Conservation (phyloP, 306 rosid species). For the Cucurbita ficifolia region DNA sequence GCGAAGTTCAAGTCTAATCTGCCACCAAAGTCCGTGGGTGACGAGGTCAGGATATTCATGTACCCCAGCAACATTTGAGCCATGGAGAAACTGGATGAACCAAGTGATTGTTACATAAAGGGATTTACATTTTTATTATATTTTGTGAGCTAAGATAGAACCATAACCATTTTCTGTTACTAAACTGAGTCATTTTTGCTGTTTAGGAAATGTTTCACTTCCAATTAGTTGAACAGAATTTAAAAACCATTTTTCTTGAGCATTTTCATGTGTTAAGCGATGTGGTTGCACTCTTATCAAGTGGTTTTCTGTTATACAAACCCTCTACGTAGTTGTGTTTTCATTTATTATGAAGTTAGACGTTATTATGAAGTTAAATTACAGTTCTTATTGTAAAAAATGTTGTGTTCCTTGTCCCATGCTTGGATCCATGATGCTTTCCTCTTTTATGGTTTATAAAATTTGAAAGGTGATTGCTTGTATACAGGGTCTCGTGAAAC, state of each 20-base stretch:
- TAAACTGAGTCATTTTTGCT: constrained; percentile 12
- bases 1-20: background rate
- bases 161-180: constrained; percentile 5
- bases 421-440: background rate
- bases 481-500: constrained; percentile 89
- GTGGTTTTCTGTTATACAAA: background rate
- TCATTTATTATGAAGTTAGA: too few species aligned
- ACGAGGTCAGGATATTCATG: too few species aligned
- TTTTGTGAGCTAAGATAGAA: background rate
- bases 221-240: background rate
- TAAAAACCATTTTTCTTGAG: background rate
- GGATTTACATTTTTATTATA: too few species aligned
- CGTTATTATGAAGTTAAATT: background rate
- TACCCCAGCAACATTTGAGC: background rate
- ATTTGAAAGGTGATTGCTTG: background rate
- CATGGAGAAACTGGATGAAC: too few species aligned
- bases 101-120: too few species aligned
- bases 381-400: background rate
- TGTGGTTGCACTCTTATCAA: background rate
- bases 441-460: background rate
- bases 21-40: background rate
- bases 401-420: background rate
- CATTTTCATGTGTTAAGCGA: background rate
- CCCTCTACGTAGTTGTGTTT: background rate
- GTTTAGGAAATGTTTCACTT: constrained; percentile 5